Percentiles rank a stretch among this genome's conserved stretches.
These are phyloP conservation scores for Hawksworthiomyces lignivorus DNA, from an alignment of 2,329 filamentous ascomycete species.

Conservation along the genomic window DNA sequence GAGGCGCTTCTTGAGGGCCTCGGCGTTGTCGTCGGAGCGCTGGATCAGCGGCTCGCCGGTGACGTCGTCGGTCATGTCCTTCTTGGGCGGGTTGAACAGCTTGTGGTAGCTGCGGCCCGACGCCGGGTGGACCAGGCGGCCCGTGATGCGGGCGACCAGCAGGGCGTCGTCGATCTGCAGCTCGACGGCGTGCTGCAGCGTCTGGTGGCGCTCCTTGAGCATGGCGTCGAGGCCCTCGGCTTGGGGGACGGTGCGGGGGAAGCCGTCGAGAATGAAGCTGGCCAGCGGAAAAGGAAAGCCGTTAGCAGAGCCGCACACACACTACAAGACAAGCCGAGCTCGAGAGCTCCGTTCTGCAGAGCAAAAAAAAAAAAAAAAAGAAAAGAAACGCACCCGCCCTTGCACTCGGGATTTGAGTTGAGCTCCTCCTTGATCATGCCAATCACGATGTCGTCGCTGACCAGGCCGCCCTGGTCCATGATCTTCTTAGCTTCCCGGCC, in stretches of 20 bases:
- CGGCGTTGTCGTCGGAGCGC: constrained; percentile 94
- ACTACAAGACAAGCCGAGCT: no score
- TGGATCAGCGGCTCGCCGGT: constrained; percentile 96
- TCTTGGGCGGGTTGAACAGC: constrained; percentile 97
- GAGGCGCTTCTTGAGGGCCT: constrained; percentile 90
- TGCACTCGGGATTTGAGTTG: constrained; percentile 88
- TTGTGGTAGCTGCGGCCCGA: constrained; percentile 97
- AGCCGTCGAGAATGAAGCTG: constrained; percentile 98
- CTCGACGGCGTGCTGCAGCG: constrained; percentile 90
- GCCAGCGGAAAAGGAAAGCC: neutral
- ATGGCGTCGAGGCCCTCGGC: constrained; percentile 91
- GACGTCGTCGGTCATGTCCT: constrained; percentile 87
- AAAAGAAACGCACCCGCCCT: constrained; percentile 67
- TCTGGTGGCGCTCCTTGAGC: constrained; percentile 70
- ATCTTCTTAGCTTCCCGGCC: constrained; percentile 99
- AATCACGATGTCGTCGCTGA: constrained; percentile 98
- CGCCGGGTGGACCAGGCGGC: constrained; percentile 89
- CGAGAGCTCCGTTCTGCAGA: no score
- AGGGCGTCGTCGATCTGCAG: constrained; percentile 94
- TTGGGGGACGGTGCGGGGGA: constrained; percentile 93
- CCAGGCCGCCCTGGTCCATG: constrained; percentile 96
- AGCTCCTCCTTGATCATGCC: constrained; percentile 99
- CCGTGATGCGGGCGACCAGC: constrained; percentile 91
- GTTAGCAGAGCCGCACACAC: neutral
- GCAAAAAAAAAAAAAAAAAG: neutral